These are phyloP conservation scores for Fusarium penzigii DNA, from an alignment of 2,329 filamentous ascomycete species.

Conservation along the genomic window DNA sequence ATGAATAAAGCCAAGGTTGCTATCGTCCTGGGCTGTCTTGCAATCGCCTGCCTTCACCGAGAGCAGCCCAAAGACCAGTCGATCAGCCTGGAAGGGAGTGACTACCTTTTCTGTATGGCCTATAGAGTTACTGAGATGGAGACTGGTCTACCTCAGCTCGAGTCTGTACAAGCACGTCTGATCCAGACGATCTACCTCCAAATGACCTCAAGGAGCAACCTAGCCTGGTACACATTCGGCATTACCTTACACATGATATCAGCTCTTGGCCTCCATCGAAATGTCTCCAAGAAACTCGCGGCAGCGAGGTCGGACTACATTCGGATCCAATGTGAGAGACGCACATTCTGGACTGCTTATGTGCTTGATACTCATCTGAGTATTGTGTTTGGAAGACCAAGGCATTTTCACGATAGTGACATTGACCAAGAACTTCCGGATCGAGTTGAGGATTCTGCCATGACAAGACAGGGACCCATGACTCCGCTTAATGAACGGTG, in stretches of 20 bases:
- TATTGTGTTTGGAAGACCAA: constrained; percentile 62
- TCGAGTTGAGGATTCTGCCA: constrained; percentile 57
- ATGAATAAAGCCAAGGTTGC: constrained; percentile 47
- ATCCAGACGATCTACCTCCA: constrained; percentile 61
- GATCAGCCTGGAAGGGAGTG: constrained; percentile 31
- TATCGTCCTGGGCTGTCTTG: constrained; percentile 49
- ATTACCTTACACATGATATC: constrained; percentile 54
- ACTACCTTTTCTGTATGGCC: constrained; percentile 45
- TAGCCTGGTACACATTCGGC: constrained; percentile 62
- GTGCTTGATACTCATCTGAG: constrained; percentile 63
- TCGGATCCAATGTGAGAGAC: constrained; percentile 52
- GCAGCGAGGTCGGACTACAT: constrained; percentile 40
- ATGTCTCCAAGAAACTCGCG: constrained; percentile 20
- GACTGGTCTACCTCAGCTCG: constrained; percentile 53
- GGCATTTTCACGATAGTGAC: constrained; percentile 63
- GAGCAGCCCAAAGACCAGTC: constrained; percentile 31
- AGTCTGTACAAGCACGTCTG: constrained; percentile 58
- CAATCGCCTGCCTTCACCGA: constrained; percentile 47
- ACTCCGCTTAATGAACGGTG: constrained; percentile 27
- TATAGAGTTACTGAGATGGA: constrained; percentile 47
- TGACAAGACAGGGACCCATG: constrained; percentile 43
- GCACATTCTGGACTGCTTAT: constrained; percentile 64
- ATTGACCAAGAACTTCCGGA: constrained; percentile 63
- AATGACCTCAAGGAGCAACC: constrained; percentile 59
- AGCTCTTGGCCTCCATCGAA: constrained; percentile 40